Evolutionary conservation across 78 protist genomes (phyloP).

Genomic region (Protostelium mycophagum): DNA sequence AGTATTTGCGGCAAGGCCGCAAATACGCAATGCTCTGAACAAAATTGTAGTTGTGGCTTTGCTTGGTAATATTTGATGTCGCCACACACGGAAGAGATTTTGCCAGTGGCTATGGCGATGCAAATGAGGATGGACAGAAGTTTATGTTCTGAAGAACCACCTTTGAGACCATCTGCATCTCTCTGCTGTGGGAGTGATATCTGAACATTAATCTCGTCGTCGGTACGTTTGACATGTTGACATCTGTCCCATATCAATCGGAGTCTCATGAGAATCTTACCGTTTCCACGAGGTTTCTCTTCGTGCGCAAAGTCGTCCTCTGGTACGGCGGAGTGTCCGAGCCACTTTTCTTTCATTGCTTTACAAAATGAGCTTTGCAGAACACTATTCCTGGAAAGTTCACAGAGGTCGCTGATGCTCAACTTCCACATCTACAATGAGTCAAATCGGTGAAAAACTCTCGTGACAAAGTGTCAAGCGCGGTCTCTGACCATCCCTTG

Average conservation of each 20-base stretch:
- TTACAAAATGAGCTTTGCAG: constrained; percentile 79
- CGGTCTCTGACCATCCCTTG: no score
- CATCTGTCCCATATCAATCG: neutral
- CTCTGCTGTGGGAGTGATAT: neutral
- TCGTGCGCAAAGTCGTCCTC: neutral
- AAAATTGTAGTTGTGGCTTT: no score
- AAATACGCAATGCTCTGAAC: no score
- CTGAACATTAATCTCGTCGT: neutral
- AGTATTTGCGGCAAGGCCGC: no score
- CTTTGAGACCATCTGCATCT: neutral
- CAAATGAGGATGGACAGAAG: neutral
- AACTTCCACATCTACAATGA: constrained; percentile 56
- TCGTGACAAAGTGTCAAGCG: no score
- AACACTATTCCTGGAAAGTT: constrained; percentile 89
- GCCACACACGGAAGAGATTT: no score
- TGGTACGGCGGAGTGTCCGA: constrained; percentile 51
- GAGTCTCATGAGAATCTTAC: neutral
- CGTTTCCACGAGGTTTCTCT: neutral
- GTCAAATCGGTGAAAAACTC: neutral
- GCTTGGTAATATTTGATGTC: no score
- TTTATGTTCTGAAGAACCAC: neutral
- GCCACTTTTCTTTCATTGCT: constrained; percentile 63
- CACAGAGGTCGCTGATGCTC: constrained; percentile 89
- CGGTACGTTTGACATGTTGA: neutral
- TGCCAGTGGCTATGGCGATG: no score